Conservation (phyloP, 306 rosid species). For the Corylus americana region DNA sequence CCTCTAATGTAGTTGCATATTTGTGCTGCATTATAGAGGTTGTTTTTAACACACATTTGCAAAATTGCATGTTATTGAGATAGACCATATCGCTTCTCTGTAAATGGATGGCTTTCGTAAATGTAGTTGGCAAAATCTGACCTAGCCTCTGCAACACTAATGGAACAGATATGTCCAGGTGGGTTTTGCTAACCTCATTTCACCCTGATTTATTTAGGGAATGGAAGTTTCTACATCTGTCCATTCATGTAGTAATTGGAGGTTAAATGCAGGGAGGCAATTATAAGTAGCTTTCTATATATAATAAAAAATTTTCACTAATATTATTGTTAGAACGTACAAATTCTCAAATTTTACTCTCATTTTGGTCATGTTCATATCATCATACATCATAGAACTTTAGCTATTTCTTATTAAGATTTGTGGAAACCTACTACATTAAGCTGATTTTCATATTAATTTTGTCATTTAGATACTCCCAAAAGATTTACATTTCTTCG, state of each 20-base stretch:
- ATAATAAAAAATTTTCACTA: neutral
- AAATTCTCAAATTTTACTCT: neutral
- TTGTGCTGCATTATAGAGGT: neutral
- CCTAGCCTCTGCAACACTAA: neutral
- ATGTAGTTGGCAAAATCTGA: conserved; percentile 3
- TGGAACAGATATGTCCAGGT: neutral
- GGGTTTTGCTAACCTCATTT: neutral
- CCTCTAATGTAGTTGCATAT: conserved; percentile 5
- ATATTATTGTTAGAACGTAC: neutral
- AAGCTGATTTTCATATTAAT: neutral
- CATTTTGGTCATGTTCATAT: neutral
- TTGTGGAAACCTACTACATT: neutral
- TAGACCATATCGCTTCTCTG: conserved; percentile 1
- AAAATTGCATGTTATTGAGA: conserved; percentile 3
- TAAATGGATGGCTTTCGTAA: neutral
- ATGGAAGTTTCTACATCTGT: neutral
- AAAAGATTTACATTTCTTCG: neutral
- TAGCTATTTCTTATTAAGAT: neutral
- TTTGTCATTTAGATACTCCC: neutral
- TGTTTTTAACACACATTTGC: conserved; percentile 5
- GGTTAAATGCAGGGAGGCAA: conserved; percentile 1
- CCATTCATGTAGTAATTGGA: neutral
- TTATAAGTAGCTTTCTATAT: neutral
- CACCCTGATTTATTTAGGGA: neutral
- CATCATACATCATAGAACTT: neutral